A percentile compares a stretch with the other conserved stretches of the same genome.
Evolutionary conservation across 1,139 yeast species (phyloP).

Genomic region (Kodamaea sp.): DNA sequence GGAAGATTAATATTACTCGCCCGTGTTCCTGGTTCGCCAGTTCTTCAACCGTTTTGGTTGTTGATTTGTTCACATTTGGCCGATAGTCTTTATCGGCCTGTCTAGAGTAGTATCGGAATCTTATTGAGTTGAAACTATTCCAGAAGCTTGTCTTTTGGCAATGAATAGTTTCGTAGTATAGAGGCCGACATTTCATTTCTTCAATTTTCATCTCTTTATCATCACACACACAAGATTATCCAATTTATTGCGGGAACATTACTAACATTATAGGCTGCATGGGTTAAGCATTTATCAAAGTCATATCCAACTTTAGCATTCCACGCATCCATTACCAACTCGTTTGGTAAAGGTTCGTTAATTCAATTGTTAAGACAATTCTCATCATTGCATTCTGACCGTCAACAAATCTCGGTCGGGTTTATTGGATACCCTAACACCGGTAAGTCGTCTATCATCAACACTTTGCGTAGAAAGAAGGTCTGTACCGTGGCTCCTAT

Average conservation of each 20-base stretch:
- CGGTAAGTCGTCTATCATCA: slow-evolving; percentile 94
- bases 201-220: slow-evolving; percentile 2
- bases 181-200: slow-evolving; percentile 54
- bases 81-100: slow-evolving; percentile 47
- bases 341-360: slow-evolving; percentile 96
- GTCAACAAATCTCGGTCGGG: slow-evolving; percentile 96
- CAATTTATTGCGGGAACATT: slow-evolving; percentile 14
- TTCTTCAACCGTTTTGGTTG: slow-evolving; percentile 47
- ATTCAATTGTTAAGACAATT: slow-evolving; percentile 93
- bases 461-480: slow-evolving; percentile 89
- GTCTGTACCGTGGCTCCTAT: slow-evolving; percentile 98
- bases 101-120: slow-evolving; percentile 44
- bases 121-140: slow-evolving; percentile 65
- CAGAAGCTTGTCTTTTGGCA: slow-evolving; percentile 20
- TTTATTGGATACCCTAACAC: slow-evolving; percentile 97
- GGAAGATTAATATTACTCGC: slow-evolving; percentile 76
- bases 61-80: slow-evolving; percentile 41
- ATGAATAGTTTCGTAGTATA: slow-evolving; percentile 67
- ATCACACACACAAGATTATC: neutral
- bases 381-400: slow-evolving; percentile 84
- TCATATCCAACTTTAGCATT: slow-evolving; percentile 94
- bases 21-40: slow-evolving; percentile 38
- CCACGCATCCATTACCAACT: slow-evolving; percentile 96
- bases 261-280: slow-evolving; percentile 85
- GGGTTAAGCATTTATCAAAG: slow-evolving; percentile 94